phyloP scores from a whole-genome alignment of 441 rosid genomes.

The Brassica hybrid region DNA sequence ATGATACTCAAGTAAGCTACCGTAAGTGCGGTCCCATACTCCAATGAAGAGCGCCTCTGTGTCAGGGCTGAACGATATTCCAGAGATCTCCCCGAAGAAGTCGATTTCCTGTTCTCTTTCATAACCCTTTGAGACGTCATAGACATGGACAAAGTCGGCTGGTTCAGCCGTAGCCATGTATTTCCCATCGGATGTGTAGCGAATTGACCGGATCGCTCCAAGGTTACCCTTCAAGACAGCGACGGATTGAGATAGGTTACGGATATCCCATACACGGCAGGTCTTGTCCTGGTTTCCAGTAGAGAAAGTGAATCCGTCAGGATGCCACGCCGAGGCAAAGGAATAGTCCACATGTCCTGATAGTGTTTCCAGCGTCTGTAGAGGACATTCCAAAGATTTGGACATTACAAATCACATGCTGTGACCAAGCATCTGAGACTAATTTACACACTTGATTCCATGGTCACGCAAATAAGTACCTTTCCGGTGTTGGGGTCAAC shows the following conservation, averaged over 20 bases:
- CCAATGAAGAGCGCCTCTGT: slow-evolving; percentile 9
- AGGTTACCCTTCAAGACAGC: slow-evolving; percentile 68
- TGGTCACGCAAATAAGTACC: slow-evolving; percentile 44
- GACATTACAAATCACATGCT: slow-evolving; percentile 1
- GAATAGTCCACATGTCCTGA: slow-evolving; percentile 65
- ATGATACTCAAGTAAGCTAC: neutral
- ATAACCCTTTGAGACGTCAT: slow-evolving; percentile 57
- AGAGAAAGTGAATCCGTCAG: slow-evolving; percentile 62
- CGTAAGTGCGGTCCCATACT: neutral
- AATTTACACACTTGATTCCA: slow-evolving; percentile 11
- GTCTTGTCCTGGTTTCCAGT: slow-evolving; percentile 78
- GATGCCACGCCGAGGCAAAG: slow-evolving; percentile 75
- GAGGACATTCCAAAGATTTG: slow-evolving; percentile 13
- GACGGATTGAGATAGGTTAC: slow-evolving; percentile 54
- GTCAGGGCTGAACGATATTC: slow-evolving; percentile 13
- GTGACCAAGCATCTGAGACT: slow-evolving; percentile 12
- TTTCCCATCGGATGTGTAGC: slow-evolving; percentile 62
- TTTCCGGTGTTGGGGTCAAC: slow-evolving; percentile 77
- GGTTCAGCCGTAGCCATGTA: slow-evolving; percentile 73
- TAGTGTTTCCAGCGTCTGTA: slow-evolving; percentile 41
- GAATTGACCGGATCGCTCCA: slow-evolving; percentile 66
- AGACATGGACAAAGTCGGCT: slow-evolving; percentile 69
- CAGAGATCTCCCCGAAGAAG: slow-evolving; percentile 68
- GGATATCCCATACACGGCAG: slow-evolving; percentile 62
- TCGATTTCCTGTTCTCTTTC: slow-evolving; percentile 66